Base-by-base conservation (phyloP, 2,329 filamentous ascomycete genomes). In the Exophiala aquamarina region DNA sequence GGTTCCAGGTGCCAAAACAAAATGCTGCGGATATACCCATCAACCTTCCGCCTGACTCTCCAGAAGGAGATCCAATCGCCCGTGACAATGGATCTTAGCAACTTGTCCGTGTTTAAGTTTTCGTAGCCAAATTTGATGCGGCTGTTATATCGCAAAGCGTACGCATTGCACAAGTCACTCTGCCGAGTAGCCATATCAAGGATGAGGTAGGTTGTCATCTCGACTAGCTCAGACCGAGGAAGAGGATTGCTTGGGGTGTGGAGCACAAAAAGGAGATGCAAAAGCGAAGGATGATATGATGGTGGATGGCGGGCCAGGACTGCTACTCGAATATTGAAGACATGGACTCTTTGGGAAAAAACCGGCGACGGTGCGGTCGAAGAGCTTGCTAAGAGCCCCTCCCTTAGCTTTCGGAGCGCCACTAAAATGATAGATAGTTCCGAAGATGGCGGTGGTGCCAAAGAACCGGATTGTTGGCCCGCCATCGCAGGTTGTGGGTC, bases 101-200 rank as follows among this genome's bases (percentile, higher is more conserved):
- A 77, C 3, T 72, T 72, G 59, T 89, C 83, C 1, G 96, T 75
- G 43, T 83, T 80, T n/a, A 75, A 64, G 62, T 89, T 88, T 37
- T 72, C 72, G 46, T 90, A 77, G 6, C 66, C 66, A 65, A 87
- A 86, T 18, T 70, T 61, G 19, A 52, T 57, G 29, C 64, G 69
- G 31, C 69, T 67, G 17, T 62, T 65, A 41, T 78, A 71, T 44
- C 83, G 79, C 44, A 90, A 70, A 2, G 79, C 74, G 61, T 86
- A 89, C 1, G 92, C 93, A 44, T 85, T 82, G 2, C 79, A 76
- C 19, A 95, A 70, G 56, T 95, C 82, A 10, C 80, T 77, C 56
- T 91, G 83, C 18, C 93, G 83, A 64, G 93, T 97, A 4, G 90
- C 90, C 32, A 90, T 79, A 68, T 98, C 93, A 19, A 98, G 79